These are phyloP conservation scores for Endocladia muricata DNA, from an alignment of 31 red algal species.

Conservation along the genomic window DNA sequence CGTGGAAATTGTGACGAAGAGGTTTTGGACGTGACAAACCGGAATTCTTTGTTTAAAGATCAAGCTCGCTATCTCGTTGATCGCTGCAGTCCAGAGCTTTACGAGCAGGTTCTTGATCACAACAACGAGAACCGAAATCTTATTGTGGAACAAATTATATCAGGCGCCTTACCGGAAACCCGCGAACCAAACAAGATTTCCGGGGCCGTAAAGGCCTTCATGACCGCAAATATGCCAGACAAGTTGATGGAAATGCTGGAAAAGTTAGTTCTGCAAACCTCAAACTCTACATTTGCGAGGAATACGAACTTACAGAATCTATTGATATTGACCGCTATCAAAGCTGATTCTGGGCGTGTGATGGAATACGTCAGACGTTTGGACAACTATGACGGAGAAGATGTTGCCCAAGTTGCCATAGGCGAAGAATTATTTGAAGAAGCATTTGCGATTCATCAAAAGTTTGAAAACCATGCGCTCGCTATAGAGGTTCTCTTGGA, in stretches of 20 bases:
- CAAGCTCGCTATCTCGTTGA: conserved; percentile 96
- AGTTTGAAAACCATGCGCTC: conserved; percentile 78
- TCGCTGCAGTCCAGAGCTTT: conserved; percentile 80
- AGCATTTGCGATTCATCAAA: conserved; percentile 90
- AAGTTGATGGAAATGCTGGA: conserved; percentile 98
- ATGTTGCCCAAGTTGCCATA: conserved; percentile 85
- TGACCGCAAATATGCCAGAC: conserved; percentile 92
- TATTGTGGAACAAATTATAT: conserved; percentile 91
- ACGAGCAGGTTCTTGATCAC: conserved; percentile 78
- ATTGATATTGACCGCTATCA: conserved; percentile 95
- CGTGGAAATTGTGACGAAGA: conserved; percentile 94
- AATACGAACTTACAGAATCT: conserved; percentile 98
- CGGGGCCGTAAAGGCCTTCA: conserved; percentile 92
- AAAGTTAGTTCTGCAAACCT: conserved; percentile 86
- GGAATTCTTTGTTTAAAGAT: conserved; percentile 86
- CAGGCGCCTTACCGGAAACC: conserved; percentile 82
- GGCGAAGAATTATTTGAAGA: conserved; percentile 86
- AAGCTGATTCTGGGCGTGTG: conserved; percentile 81
- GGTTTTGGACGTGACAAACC: conserved; percentile 83
- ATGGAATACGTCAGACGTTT: conserved; percentile 91
- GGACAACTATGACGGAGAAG: conserved; percentile 93
- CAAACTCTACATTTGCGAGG: conserved; percentile 79
- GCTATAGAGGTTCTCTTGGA: conserved; percentile 80
- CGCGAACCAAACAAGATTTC: conserved; percentile 86
- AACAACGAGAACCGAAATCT: conserved; percentile 80